Percentiles rank a stretch among this genome's conserved stretches.
Conservation (phyloP, 805 yeast genomes). For the Saccharomycopsis babjevae region DNA sequence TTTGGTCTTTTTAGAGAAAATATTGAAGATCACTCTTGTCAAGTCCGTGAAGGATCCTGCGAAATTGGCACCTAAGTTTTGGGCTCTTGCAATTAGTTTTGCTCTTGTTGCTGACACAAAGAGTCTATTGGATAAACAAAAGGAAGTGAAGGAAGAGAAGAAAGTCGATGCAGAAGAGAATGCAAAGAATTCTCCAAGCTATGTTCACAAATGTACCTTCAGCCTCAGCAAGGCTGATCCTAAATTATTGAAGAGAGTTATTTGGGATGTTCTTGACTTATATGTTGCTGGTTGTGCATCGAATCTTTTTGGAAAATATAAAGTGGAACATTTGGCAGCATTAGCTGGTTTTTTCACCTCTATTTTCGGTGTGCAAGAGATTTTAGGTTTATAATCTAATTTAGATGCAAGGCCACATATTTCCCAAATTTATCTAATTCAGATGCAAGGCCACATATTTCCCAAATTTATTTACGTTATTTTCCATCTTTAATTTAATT, state of each 20-base stretch:
- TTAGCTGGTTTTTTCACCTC: constrained; percentile 13
- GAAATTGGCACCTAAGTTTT: constrained; percentile 4
- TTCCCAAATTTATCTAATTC: neutral
- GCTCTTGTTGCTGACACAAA: constrained; percentile 6
- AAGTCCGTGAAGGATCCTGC: constrained; percentile 8
- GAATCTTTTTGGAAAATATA: neutral
- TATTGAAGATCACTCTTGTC: neutral
- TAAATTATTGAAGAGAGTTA: constrained; percentile 1
- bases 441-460: too few species aligned
- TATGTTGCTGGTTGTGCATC: constrained; percentile 12
- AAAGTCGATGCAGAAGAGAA: neutral
- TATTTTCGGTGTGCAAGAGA: constrained; percentile 11
- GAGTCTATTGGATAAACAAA: neutral
- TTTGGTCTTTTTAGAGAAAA: constrained; percentile 8
- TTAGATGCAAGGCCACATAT: too few species aligned
- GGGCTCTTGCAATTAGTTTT: constrained; percentile 13
- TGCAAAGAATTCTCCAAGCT: neutral
- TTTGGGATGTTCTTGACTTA: constrained; percentile 14
- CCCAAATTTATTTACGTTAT: neutral
- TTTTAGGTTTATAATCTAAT: neutral
- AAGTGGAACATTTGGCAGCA: constrained; percentile 10
- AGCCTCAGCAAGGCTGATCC: neutral
- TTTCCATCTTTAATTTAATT: too few species aligned
- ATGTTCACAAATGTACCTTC: neutral
- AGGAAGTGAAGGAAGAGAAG: neutral